Percentiles rank a stretch among this genome's conserved stretches.
These are phyloP conservation scores for Pezicula neosporulosa DNA, from an alignment of 2,329 filamentous ascomycete species.

Conservation along the genomic window DNA sequence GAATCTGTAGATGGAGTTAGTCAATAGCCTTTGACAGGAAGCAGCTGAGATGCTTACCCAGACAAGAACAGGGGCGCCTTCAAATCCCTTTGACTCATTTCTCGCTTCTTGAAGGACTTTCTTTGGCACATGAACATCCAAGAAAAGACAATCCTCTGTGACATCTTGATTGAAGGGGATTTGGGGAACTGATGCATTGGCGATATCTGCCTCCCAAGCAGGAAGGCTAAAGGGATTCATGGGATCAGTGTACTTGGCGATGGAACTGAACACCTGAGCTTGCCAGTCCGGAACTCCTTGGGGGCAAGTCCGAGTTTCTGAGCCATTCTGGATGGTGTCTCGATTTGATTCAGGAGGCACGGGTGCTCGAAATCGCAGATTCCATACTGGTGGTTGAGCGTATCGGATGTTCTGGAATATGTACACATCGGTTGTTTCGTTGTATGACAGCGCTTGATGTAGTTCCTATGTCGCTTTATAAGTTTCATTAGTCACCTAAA, in stretches of 20 bases:
- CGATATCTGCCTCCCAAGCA: not conserved
- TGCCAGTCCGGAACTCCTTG: not conserved
- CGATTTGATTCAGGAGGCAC: conserved; percentile 1
- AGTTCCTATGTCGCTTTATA: too few relatives aligned
- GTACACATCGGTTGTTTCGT: not conserved
- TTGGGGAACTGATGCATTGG: not conserved
- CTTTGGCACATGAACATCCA: not conserved
- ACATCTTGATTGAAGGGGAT: not conserved
- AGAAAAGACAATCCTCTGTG: not conserved
- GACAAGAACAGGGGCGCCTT: not conserved
- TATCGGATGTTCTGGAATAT: conserved; percentile 26
- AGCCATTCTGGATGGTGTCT: not conserved
- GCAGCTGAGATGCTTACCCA: not conserved
- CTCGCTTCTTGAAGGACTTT: not conserved
- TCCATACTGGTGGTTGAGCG: conserved; percentile 30
- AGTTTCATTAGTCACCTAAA: too few relatives aligned
- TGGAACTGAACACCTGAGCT: not conserved
- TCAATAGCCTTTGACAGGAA: not conserved
- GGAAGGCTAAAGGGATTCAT: not conserved
- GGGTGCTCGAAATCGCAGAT: conserved; percentile 31
- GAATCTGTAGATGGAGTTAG: not conserved
- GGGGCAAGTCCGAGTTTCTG: not conserved
- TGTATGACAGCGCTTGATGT: too few relatives aligned
- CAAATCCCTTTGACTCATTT: not conserved
- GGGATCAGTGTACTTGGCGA: not conserved